A percentile compares a stretch with the other conserved stretches of the same genome.
Conservation (phyloP, 305 asterid genomes). For the Euphrasia arctica region DNA sequence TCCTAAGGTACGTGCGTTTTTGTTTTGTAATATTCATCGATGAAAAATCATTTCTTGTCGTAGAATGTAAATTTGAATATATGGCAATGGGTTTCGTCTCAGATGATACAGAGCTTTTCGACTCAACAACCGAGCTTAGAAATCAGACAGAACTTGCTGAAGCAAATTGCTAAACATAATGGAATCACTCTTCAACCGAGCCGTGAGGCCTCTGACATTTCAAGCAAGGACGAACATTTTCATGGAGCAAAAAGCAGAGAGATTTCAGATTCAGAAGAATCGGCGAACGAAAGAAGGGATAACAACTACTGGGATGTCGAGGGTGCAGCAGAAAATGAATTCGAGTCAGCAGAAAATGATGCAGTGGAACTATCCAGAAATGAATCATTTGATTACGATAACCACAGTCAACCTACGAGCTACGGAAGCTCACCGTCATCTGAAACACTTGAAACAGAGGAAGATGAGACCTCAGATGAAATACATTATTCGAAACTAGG, state of each 20-base stretch:
- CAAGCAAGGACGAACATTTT: constrained; percentile 6
- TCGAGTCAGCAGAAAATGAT: constrained; percentile 23
- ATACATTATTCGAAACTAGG: background rate
- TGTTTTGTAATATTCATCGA: background rate
- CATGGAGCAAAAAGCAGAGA: constrained; percentile 18
- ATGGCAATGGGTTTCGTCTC: background rate
- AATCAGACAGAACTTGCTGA: constrained; percentile 38
- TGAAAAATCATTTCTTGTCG: background rate
- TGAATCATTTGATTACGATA: constrained; percentile 17
- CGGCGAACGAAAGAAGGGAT: constrained; percentile 18
- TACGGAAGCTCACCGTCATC: background rate
- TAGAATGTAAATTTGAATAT: background rate
- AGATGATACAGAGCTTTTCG: constrained; percentile 60
- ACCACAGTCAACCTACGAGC: too few species aligned
- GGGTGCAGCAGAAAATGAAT: constrained; percentile 41
- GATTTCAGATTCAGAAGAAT: background rate
- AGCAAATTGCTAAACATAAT: constrained; percentile 52
- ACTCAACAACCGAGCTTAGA: constrained; percentile 49
- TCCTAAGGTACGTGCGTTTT: constrained; percentile 35
- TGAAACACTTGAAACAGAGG: background rate
- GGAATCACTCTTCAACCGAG: constrained; percentile 24
- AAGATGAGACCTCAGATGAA: constrained; percentile 1
- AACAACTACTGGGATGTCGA: constrained; percentile 42
- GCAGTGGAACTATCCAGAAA: constrained; percentile 42
- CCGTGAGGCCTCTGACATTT: constrained; percentile 4